Base-by-base conservation (phyloP, 2,329 filamentous ascomycete genomes). In the Neopestalotiopsis clavispora region DNA sequence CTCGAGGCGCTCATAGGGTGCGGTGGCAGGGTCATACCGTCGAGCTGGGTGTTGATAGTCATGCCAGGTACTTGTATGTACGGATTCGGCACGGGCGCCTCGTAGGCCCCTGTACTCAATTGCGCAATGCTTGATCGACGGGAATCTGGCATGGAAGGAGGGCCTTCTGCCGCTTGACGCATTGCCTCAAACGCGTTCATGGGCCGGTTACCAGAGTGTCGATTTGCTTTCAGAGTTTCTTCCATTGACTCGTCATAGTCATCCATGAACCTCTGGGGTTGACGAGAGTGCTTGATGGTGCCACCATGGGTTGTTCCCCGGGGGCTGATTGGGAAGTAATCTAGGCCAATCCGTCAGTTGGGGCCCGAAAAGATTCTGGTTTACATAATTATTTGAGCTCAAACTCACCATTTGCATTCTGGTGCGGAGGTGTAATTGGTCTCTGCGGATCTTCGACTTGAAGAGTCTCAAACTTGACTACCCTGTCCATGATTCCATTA, bases 301-400 rank as follows among this genome's bases (percentile, higher is more conserved):
- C 82, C 80, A 70, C 85, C 80, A 71, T 86, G 84, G 58, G 91
- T 90, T 23, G 90, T 92, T 66, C 89, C 88, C 74, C 86, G 87
- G 66, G 92, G 91, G 34, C 91, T 93, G 60, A 90, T 87, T 68
- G 91, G 91, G 72, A 89, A 88, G 74, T 89, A 91, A 72, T 83
- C 90, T 90, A 69, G 57, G 30, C 14, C 23, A 23, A 72, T 82
- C 58, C 75, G 75, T 60, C 14, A 9, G 2, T 9, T 13, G 20
- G 3, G n/a, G 3, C 34, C n/a, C 28, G 10, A 34, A 20, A n/a
- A 14, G 23, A 20, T 13, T 28, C 23, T 28, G 23, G 1, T 28
- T 28, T 49, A 9, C 1, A 40, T 34, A 6, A n/a, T 4, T 1
- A 28, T 28, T 28, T 28, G 23, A 28, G 23, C 1, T 2, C 38